Conservation (phyloP, 1,139 yeast species). For the Candida tropicalis region DNA sequence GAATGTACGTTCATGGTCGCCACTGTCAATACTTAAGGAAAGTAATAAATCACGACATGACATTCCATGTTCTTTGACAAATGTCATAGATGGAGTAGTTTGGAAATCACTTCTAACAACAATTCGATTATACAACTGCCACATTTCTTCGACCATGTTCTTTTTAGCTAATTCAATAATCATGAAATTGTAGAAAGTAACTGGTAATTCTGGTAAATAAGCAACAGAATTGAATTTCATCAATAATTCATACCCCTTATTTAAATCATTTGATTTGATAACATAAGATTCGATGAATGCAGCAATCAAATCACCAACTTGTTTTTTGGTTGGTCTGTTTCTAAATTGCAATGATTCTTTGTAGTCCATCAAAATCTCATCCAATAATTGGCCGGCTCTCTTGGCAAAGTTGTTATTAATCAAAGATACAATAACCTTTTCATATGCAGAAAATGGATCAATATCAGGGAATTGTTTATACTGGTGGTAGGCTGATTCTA, state of each 20-base stretch:
- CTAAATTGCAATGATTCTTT: slow-evolving; percentile 21
- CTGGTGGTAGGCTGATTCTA: slow-evolving; percentile 28
- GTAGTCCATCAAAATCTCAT: slow-evolving; percentile 40
- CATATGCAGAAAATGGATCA: slow-evolving; percentile 51
- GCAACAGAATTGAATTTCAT: slow-evolving; percentile 32
- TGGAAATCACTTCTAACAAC: slow-evolving; percentile 45
- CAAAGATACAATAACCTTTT: slow-evolving; percentile 52
- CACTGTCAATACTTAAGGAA: slow-evolving; percentile 34
- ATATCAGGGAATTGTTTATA: slow-evolving; percentile 23
- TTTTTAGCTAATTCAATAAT: slow-evolving; percentile 27
- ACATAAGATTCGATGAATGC: slow-evolving; percentile 32
- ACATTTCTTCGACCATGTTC: slow-evolving; percentile 23
- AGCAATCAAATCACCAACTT: slow-evolving; percentile 36
- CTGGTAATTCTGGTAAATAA: slow-evolving; percentile 43
- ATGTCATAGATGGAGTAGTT: slow-evolving; percentile 11
- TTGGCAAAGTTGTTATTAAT: slow-evolving; percentile 50
- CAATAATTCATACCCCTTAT: slow-evolving; percentile 30
- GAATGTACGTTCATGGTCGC: slow-evolving; percentile 40
- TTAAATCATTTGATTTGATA: slow-evolving; percentile 19
- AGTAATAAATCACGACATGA: slow-evolving; percentile 36
- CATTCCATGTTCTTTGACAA: slow-evolving; percentile 16
- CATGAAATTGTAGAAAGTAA: slow-evolving; percentile 33
- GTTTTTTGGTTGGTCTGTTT: slow-evolving; percentile 23
- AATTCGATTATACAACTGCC: slow-evolving; percentile 39
- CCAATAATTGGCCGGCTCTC: slow-evolving; percentile 58